Conservation (phyloP, 108 stramenopile genomes). For the Conticribra guillardii region DNA sequence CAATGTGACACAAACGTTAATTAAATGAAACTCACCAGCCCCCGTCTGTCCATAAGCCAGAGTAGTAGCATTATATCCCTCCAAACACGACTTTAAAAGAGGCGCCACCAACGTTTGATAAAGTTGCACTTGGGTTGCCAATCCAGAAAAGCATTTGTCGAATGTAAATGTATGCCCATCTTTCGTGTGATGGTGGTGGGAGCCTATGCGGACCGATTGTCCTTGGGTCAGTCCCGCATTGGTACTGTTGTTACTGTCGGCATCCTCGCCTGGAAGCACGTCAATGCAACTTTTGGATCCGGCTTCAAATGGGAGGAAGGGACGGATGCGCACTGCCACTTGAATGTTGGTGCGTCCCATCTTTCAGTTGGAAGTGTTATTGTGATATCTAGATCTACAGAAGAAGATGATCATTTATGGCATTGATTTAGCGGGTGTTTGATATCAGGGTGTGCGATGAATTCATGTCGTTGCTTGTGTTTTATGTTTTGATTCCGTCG, state of each 20-base stretch:
- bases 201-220: not conserved
- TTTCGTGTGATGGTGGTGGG: not conserved
- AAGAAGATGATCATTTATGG: too few relatives aligned
- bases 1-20: conserved; percentile 31
- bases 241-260: conserved; percentile 1
- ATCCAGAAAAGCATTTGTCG: conserved; percentile 62
- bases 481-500: too few relatives aligned
- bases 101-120: conserved; percentile 59
- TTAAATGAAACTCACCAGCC: conserved; percentile 88
- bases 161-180: conserved; percentile 62
- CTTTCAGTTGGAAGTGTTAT: too few relatives aligned
- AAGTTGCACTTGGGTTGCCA: conserved; percentile 57
- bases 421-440: too few relatives aligned
- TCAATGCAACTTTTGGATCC: conserved; percentile 68
- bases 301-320: conserved; percentile 68
- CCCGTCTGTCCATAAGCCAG: conserved; percentile 98
- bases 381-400: too few relatives aligned
- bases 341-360: conserved; percentile 49
- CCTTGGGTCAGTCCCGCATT: not conserved
- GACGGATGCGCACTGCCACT: conserved; percentile 84
- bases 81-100: conserved; percentile 63
- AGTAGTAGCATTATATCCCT: conserved; percentile 97
- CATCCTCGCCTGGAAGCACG: conserved; percentile 42
- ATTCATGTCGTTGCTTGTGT: too few relatives aligned
- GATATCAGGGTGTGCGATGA: too few relatives aligned